Evolutionary conservation across 2,329 filamentous ascomycete genomes (phyloP).

Genomic region (Chalara sp.): DNA sequence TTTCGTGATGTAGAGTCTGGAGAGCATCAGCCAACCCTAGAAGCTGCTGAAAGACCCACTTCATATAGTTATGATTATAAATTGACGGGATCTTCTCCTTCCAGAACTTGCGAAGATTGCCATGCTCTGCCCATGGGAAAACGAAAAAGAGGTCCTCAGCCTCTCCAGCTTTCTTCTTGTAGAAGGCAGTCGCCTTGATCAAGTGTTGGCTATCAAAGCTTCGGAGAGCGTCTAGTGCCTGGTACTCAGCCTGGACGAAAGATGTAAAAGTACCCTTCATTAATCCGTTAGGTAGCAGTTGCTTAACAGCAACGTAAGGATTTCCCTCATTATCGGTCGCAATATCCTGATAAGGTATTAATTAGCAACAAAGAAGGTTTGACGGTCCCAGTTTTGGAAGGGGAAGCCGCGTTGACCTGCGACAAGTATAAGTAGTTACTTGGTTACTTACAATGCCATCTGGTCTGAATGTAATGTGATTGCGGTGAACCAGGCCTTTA

Average conservation of each 20-base stretch:
- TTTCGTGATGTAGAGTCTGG: background rate
- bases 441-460: constrained; percentile 2
- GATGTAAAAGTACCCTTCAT: background rate
- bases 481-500: background rate
- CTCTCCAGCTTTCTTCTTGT: constrained; percentile 1
- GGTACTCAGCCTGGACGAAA: constrained; percentile 1
- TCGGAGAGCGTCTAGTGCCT: background rate
- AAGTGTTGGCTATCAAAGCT: constrained; percentile 1
- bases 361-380: background rate
- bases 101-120: constrained; percentile 4
- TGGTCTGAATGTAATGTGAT: background rate
- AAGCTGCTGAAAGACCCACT: background rate
- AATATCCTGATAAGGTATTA: background rate
- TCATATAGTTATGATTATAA: background rate
- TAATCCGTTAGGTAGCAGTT: background rate
- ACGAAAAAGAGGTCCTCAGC: background rate
- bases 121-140: constrained; percentile 2
- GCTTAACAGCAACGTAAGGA: constrained; percentile 1
- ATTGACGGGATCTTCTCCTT: background rate
- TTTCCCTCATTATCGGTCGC: background rate
- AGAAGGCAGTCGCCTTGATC: constrained; percentile 2
- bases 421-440: background rate
- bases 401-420: background rate
- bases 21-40: constrained; percentile 1
- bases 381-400: background rate